Percentiles rank a stretch among this genome's conserved stretches.
Evolutionary conservation across 2,329 filamentous ascomycete genomes (phyloP).

Genomic region (Aureobasidium lini): DNA sequence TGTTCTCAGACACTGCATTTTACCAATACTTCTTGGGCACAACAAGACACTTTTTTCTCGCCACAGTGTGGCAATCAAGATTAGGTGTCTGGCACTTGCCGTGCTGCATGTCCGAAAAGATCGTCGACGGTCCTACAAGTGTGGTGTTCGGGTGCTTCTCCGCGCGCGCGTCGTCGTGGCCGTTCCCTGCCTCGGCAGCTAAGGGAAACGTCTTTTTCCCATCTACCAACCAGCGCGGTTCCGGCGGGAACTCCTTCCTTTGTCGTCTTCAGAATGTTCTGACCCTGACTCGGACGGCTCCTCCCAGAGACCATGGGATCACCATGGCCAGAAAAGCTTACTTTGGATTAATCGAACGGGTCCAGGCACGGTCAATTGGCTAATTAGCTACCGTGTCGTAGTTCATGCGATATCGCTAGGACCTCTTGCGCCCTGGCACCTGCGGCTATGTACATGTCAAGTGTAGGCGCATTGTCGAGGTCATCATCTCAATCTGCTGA

Average conservation of each 20-base stretch:
- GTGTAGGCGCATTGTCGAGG: not conserved
- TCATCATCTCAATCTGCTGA: not conserved
- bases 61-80: not conserved
- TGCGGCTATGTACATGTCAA: not conserved
- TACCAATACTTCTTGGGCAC: not conserved
- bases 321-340: not conserved
- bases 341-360: not conserved
- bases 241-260: not conserved
- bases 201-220: not conserved
- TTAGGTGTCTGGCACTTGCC: not conserved
- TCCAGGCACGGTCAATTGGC: constrained; percentile 4
- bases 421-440: not conserved
- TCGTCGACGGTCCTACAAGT: not conserved
- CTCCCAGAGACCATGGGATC: not conserved
- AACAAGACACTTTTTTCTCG: not conserved
- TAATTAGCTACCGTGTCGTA: not conserved
- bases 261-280: not conserved
- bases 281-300: not conserved
- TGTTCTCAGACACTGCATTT: not conserved
- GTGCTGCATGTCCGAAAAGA: not conserved
- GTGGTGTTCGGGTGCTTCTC: not conserved
- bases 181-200: constrained; percentile 8
- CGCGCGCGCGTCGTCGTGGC: not conserved
- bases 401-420: constrained; percentile 8
- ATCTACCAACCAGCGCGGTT: not conserved